A percentile compares a stretch with the other conserved stretches of the same genome.
These are phyloP conservation scores for Tylopilus subfusipes DNA, from an alignment of 768 basidiomycete species.

Conservation along the genomic window DNA sequence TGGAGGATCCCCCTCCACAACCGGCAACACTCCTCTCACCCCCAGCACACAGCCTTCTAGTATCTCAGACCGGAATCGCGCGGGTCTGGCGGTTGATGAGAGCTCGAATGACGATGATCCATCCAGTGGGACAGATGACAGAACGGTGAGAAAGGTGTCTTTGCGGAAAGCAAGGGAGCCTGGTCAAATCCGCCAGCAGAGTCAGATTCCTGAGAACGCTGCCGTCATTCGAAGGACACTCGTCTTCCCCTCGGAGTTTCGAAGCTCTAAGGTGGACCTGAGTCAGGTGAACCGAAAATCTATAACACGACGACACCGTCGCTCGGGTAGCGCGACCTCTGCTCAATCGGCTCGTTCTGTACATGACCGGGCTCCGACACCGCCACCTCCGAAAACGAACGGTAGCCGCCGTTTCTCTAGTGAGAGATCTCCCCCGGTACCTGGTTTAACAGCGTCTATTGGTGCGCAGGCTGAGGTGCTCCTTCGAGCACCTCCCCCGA, in stretches of 20 bases:
- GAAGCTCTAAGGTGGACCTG: conserved; percentile 54
- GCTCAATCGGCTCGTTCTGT: conserved; percentile 69
- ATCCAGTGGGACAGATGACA: conserved; percentile 27
- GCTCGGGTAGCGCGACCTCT: conserved; percentile 56
- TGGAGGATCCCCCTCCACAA: conserved; percentile 18
- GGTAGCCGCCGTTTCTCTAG: conserved; percentile 58
- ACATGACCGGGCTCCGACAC: conserved; percentile 79
- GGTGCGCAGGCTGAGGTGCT: conserved; percentile 36
- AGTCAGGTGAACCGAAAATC: conserved; percentile 53
- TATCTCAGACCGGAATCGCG: conserved; percentile 12
- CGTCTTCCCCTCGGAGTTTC: conserved; percentile 70
- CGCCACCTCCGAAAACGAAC: conserved; percentile 69
- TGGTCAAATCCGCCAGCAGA: conserved; percentile 30
- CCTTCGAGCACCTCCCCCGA: conserved; percentile 40
- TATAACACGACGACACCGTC: conserved; percentile 48
- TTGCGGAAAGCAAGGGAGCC: conserved; percentile 23
- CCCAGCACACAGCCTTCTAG: conserved; percentile 17
- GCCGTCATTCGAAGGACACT: conserved; percentile 74
- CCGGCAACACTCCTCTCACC: conserved; percentile 18
- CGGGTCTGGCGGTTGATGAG: conserved; percentile 23
- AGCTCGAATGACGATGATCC: conserved; percentile 30
- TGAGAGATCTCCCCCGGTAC: conserved; percentile 67
- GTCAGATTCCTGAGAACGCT: conserved; percentile 36
- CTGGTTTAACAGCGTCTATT: conserved; percentile 55
- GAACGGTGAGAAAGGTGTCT: conserved; percentile 28